Conservation (phyloP, 176 grass and related monocot genomes). For the Zoysia pacifica region DNA sequence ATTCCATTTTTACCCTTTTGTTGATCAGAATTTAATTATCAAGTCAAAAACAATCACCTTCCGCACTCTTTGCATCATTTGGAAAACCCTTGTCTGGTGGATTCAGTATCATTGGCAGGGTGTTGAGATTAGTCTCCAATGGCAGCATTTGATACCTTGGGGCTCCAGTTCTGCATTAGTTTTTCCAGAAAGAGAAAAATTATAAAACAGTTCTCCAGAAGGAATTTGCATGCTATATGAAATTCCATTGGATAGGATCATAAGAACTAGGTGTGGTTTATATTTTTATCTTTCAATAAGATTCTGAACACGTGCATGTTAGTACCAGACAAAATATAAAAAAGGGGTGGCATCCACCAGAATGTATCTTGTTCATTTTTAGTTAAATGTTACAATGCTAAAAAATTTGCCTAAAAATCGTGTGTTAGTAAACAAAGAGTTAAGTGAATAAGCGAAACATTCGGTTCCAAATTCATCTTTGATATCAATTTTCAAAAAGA, state of each 20-base stretch:
- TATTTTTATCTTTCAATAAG: background rate
- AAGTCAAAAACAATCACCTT: slow-evolving; percentile 56
- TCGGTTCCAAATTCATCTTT: background rate
- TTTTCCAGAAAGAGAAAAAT: slow-evolving; percentile 13
- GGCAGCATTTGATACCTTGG: slow-evolving; percentile 99
- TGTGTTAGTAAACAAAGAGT: no score
- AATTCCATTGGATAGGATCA: slow-evolving; percentile 6
- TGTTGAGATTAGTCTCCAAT: slow-evolving; percentile 92
- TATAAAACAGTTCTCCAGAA: slow-evolving; percentile 17
- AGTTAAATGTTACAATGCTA: background rate
- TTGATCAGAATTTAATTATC: slow-evolving; percentile 13
- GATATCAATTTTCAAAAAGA: background rate
- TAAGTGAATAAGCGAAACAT: background rate
- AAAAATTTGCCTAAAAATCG: background rate
- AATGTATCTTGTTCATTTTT: background rate
- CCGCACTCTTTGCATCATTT: slow-evolving; percentile 58
- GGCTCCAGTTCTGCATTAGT: slow-evolving; percentile 68
- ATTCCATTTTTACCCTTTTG: background rate
- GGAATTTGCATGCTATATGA: background rate
- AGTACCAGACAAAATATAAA: no score
- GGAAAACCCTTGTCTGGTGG: slow-evolving; percentile 73
- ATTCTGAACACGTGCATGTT: background rate
- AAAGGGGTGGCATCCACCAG: background rate
- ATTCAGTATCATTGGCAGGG: slow-evolving; percentile 65
- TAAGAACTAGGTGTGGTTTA: slow-evolving; percentile 3